Base-by-base conservation (phyloP, 306 rosid species). In the Quercus dentata region DNA sequence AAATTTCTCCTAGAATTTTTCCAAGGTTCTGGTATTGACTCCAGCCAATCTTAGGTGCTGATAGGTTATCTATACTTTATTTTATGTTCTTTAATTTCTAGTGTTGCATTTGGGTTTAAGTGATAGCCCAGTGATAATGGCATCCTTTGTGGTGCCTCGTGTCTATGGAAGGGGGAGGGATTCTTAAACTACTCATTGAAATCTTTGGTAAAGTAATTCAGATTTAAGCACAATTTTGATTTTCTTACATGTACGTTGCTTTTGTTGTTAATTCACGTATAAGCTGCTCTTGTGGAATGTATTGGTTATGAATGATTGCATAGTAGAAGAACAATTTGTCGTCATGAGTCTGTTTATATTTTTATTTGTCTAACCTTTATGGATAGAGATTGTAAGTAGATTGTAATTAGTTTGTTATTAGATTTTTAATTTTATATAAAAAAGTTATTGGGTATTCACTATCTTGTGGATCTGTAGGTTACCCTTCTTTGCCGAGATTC, bases 401-500 rank as follows among this genome's bases (percentile, higher is more conserved):
- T 80, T 67, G 55, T 31, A 41, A 58, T 19, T 63, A 74, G 79
- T 38, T 35, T 75, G 52, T 70, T 10, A 49, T 49, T 49, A 49
- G 54, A 11, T 49, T 49, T 49, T 49, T 49, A 49, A 11, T 49
- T 49, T 12, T 49, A 49, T 49, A 49, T 49, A 49, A 10, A 49
- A 49, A 3, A 12, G 54, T 12, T 12, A 12, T 58, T 82, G 69
- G 74, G 70, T 78, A 51, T 69, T 89, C 46, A 83, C 4, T 85
- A 49, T 75, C 71, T 41, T 76, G 56, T 73, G 51, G 75, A 65
- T 77, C 58, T 79, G 71, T 54, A 95, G 99, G 88, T 91, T 81
- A 95, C 99, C 51, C 98, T 95, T 80, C 99, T 95, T 55, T 95
- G 97, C 85, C 92, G 88, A 76, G 89, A 83, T 79, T 75, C 85